Evolutionary conservation across 2,329 filamentous ascomycete genomes (phyloP), one percentile per base, ranked within the genome.

Genomic region (Monilinia vaccinii-corymbosi): DNA sequence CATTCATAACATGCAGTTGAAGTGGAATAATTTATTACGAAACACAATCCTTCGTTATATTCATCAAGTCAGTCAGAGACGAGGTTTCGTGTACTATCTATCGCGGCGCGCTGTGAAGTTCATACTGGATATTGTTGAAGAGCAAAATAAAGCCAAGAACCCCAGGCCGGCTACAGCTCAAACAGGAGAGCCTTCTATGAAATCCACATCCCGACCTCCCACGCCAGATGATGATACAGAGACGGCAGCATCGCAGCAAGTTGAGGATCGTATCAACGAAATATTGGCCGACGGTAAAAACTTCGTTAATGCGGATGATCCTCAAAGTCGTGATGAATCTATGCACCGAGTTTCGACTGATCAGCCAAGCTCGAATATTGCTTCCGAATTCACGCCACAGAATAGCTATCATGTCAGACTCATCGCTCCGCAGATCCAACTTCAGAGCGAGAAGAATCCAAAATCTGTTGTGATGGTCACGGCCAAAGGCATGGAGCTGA

Each of bases 1-100:
- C 67, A 88, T 99, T 56, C 94, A 99, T 77, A 99, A 99, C 69
- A 83, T 95, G 71, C 94, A 99, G 70, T 78, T 99, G 60, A 99
- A 99, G 74, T 99, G 94, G 94, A 97, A 96, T 76, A 99, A 99
- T 68, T 84, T 92, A 13, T 76, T 99, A 42, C 85, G 94, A 61
- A 97, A 99, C 71, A 97, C 97, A 69, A 94, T 99, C 53, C 81
- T 99, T 45, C 89, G 94, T 28, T 99, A 99, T 73, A 95, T 94
- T 64, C 94, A 99, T 71, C 94, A 99, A 77, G 94, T 96, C 69
- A 91, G 92, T 71, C 95, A 99, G 74, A 84, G 94, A 56, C 86
- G 94, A 66, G 95, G 94, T 56, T 97, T 99, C 71, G 87, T 99
- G 34, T 99, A 99, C 76, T 99, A 99, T 74, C 87, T 97, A 76